phyloP scores from a whole-genome alignment of 305 asterid genomes.

The Fraxinus platypoda region DNA sequence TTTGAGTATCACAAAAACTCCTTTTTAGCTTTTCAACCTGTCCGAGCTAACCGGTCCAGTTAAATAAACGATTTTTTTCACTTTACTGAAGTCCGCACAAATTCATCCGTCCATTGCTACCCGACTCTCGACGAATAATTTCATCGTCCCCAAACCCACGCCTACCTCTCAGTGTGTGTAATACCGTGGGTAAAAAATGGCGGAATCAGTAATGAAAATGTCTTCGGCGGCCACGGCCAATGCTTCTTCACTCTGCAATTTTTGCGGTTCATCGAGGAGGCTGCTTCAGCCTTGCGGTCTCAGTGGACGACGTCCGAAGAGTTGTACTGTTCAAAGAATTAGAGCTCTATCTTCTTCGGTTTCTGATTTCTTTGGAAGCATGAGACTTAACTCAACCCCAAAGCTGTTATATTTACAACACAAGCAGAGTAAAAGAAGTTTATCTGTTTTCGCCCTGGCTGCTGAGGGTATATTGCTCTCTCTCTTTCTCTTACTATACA shows the following conservation, averaged over 20 bases:
- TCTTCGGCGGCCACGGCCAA: conserved; percentile 24
- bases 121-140: too few relatives aligned
- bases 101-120: too few relatives aligned
- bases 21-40: too few relatives aligned
- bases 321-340: conserved; percentile 25
- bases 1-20: too few relatives aligned
- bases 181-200: too few relatives aligned
- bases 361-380: conserved; percentile 31
- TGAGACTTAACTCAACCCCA: conserved; percentile 23
- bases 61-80: too few relatives aligned
- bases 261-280: conserved; percentile 40
- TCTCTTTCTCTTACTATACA: background rate
- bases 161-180: too few relatives aligned
- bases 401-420: conserved; percentile 28
- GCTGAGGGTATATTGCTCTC: conserved; percentile 28
- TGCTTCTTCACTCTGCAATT: conserved; percentile 50
- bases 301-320: conserved; percentile 38
- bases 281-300: conserved; percentile 39
- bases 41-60: too few relatives aligned
- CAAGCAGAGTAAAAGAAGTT: conserved; percentile 28
- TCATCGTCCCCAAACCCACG: too few relatives aligned
- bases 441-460: conserved; percentile 52
- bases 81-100: too few relatives aligned
- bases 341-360: conserved; percentile 36
- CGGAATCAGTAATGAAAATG: conserved; percentile 43